Conservation (phyloP, 768 basidiomycete species). For the Tubosaeta brunneosetosa region DNA sequence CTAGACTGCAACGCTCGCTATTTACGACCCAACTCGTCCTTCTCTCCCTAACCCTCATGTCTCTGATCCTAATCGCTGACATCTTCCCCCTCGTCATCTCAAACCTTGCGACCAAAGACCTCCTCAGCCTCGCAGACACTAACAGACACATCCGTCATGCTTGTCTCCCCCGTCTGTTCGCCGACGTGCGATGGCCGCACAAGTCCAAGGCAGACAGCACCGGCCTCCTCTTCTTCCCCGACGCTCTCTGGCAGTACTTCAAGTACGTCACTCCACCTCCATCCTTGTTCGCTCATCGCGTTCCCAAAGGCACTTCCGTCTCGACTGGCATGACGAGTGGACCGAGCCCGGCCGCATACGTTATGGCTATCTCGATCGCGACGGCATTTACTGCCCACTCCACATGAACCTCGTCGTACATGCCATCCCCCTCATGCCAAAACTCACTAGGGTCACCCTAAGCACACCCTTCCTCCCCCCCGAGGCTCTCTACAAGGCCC, state of each 20-base stretch:
- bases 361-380: constrained; percentile 29
- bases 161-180: constrained; percentile 30
- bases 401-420: constrained; percentile 23
- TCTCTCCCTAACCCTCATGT: constrained; percentile 21
- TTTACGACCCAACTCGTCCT: constrained; percentile 12
- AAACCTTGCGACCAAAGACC: constrained; percentile 17
- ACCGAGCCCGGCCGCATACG: constrained; percentile 34
- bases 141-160: constrained; percentile 26
- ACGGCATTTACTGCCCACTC: constrained; percentile 28
- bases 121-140: constrained; percentile 23
- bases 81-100: constrained; percentile 32
- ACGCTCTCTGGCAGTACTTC: constrained; percentile 27
- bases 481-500: constrained; percentile 24
- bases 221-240: constrained; percentile 29
- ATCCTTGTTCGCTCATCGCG: background rate
- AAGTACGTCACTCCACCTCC: constrained; percentile 13
- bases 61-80: constrained; percentile 32
- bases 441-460: constrained; percentile 24
- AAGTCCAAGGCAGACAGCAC: constrained; percentile 20
- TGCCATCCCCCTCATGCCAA: constrained; percentile 30
- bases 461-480: constrained; percentile 32
- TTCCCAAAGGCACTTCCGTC: constrained; percentile 24
- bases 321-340: constrained; percentile 36
- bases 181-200: constrained; percentile 32
- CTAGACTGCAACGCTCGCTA: constrained; percentile 18